Conservation (phyloP, 2,329 filamentous ascomycete genomes). For the Exophiala calicioides region DNA sequence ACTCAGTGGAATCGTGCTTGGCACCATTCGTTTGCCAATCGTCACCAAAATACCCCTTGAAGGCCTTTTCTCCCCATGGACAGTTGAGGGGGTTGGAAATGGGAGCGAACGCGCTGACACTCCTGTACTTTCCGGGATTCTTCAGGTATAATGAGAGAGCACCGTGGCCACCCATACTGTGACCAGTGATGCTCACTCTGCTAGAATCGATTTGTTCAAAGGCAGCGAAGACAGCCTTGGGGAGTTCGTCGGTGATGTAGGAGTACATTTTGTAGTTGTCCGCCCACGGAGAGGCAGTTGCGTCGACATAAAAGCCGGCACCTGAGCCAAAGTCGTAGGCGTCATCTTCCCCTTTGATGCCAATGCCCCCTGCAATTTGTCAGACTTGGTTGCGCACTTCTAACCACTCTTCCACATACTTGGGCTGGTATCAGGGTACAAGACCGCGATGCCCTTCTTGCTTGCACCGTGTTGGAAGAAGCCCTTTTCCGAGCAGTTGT, state of each 20-base stretch:
- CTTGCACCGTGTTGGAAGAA: slow-evolving; percentile 87
- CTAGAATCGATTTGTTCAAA: slow-evolving; percentile 71
- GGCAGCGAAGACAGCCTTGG: slow-evolving; percentile 68
- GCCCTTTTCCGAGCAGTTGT: slow-evolving; percentile 74
- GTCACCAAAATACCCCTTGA: slow-evolving; percentile 82
- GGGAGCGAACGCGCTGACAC: slow-evolving; percentile 85
- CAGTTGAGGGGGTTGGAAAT: slow-evolving; percentile 83
- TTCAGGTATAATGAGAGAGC: slow-evolving; percentile 89
- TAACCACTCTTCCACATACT: slow-evolving; percentile 52
- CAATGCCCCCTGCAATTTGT: slow-evolving; percentile 62
- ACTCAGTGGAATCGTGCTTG: slow-evolving; percentile 87
- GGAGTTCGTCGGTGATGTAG: slow-evolving; percentile 90
- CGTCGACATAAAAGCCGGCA: slow-evolving; percentile 93
- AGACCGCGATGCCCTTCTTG: slow-evolving; percentile 80
- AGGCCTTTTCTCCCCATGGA: slow-evolving; percentile 96
- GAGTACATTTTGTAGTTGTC: slow-evolving; percentile 90
- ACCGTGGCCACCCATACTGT: slow-evolving; percentile 97
- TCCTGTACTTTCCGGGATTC: slow-evolving; percentile 86
- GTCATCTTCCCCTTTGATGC: slow-evolving; percentile 82
- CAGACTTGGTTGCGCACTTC: neutral
- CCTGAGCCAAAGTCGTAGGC: slow-evolving; percentile 87
- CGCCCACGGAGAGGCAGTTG: slow-evolving; percentile 71
- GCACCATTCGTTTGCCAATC: slow-evolving; percentile 73
- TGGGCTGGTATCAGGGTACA: slow-evolving; percentile 94
- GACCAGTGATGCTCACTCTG: slow-evolving; percentile 82